These are phyloP conservation scores for Erythrophleum ivorense DNA, from an alignment of 331 rosid species.

Conservation along the genomic window DNA sequence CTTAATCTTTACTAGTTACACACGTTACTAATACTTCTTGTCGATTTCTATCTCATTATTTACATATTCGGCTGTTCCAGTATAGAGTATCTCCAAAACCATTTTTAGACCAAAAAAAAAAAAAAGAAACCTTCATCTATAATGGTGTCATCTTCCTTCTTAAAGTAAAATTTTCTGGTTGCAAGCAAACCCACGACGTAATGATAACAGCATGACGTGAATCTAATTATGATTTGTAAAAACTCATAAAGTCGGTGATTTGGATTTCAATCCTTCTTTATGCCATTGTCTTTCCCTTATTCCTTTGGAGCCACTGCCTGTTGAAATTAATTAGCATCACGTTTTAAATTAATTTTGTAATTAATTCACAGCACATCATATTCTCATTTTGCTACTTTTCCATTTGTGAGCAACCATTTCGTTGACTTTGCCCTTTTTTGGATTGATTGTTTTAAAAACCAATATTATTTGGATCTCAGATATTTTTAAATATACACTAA, in stretches of 20 bases:
- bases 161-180: too few species aligned
- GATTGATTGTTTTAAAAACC: too few species aligned
- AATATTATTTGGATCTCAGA: too few species aligned
- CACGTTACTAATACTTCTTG: too few species aligned
- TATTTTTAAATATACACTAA: too few species aligned
- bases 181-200: neutral
- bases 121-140: too few species aligned
- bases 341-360: neutral
- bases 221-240: neutral
- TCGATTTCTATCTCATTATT: too few species aligned
- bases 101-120: too few species aligned
- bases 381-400: neutral
- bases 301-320: neutral
- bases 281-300: neutral
- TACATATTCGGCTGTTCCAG: too few species aligned
- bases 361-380: neutral
- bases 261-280: neutral
- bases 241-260: neutral
- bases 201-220: neutral
- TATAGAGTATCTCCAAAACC: too few species aligned
- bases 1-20: too few species aligned
- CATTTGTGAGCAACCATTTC: neutral
- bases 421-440: neutral
- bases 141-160: too few species aligned
- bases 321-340: slow-evolving; percentile 11